Base-by-base conservation (phyloP, 768 basidiomycete genomes). In the Lactarius quietus region DNA sequence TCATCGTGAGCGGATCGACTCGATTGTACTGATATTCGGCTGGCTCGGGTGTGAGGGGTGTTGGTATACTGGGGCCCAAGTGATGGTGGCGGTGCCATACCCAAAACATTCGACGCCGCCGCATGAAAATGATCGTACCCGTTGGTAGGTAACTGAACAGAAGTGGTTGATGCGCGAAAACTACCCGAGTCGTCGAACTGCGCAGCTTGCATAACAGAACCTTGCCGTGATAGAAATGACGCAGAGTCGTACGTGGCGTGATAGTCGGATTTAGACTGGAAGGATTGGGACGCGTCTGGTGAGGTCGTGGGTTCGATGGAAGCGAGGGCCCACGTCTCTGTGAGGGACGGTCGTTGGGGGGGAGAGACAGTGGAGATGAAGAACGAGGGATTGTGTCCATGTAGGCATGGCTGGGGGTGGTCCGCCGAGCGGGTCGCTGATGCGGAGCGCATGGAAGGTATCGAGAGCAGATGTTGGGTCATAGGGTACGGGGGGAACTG, bases 51-150 rank as follows among this genome's bases (percentile, higher is more conserved):
- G 36, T 29, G 60, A 64, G 70, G 69, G 68, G 57, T 70, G 61
- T 59, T 55, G 61, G 28, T 53, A 52, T 14, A 61, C 38, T 33
- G 67, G 58, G 69, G 65, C 18, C 68, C 66, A 51, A 12, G 48
- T 33, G 68, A 78, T 17, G 82, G 83, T 53, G 87, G 89, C 17
- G 88, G 88, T 0, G 83, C 86, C 84, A 90, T 86, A 18, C 91
- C 91, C 18, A 93, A 81, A 10, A 92, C 88, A 73, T 89, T 85
- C 10, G 91, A 90, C 10, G 92, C 92, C 17, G 90, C 91, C 12
- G 83, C 82, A 73, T 90, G 88, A 15, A 91, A 75, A 41, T 81
- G 78, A 72, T 86, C 84, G 69, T 84, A 86, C 60, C 82, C 81
- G 36, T 74, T 75, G 26, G 63, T 23, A 31, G 20, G 48, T 38